Percentiles rank a stretch among this genome's conserved stretches.
Evolutionary conservation across 1,284 basidiomycete genomes (phyloP).

Genomic region (Leccinum fuscescens): DNA sequence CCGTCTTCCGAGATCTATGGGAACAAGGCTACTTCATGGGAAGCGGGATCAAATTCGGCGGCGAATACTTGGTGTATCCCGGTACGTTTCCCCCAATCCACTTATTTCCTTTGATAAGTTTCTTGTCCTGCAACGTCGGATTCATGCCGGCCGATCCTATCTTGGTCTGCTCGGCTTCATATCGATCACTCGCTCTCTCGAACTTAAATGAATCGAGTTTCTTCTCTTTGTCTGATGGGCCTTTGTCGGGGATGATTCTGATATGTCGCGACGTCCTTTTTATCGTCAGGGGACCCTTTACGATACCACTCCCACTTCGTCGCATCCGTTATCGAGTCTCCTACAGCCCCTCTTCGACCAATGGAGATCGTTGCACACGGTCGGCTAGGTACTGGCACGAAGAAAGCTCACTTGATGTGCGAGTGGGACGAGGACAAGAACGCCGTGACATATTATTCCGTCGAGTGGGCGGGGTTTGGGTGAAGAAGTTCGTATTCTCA

Average conservation of each 20-base stretch:
- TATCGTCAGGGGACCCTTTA: conserved; percentile 79
- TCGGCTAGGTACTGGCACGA: conserved; percentile 93
- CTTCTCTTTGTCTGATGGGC: neutral
- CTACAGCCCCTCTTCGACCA: conserved; percentile 62
- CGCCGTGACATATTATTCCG: conserved; percentile 72
- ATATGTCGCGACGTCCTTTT: conserved; percentile 1
- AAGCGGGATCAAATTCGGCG: conserved; percentile 89
- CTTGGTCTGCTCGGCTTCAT: neutral
- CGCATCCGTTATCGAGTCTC: conserved; percentile 74
- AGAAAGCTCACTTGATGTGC: conserved; percentile 93
- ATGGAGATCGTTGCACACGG: conserved; percentile 96
- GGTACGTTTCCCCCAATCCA: conserved; percentile 47
- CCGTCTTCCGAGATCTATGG: conserved; percentile 80
- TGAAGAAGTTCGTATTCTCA: conserved; percentile 33
- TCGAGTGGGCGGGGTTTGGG: conserved; percentile 93
- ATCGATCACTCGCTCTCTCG: neutral
- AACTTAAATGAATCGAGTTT: neutral
- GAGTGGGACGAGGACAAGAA: conserved; percentile 76
- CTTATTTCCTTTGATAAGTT: neutral
- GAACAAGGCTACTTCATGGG: conserved; percentile 83
- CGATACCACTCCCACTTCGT: conserved; percentile 98
- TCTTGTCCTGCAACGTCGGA: neutral
- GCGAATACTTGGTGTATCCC: conserved; percentile 95
- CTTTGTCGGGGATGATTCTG: neutral
- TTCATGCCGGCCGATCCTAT: neutral